Evolutionary conservation across 1,139 yeast genomes (phyloP).

Genomic region (Taphrina communis): DNA sequence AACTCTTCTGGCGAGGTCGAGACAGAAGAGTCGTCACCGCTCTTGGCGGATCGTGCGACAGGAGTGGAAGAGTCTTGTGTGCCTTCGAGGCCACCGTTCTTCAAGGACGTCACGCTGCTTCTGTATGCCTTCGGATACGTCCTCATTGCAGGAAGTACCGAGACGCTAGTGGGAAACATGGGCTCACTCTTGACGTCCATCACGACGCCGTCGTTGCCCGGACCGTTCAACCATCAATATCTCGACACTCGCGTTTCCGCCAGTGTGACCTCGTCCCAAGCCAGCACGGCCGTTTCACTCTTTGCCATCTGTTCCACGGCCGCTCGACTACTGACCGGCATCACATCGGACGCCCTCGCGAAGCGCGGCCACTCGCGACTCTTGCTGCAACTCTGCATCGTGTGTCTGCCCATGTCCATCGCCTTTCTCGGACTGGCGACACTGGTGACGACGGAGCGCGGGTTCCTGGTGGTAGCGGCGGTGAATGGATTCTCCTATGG

Average conservation of each 20-base stretch:
- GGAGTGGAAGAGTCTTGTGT: neutral
- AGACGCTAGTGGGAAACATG: slow-evolving; percentile 39
- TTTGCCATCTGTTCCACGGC: slow-evolving; percentile 34
- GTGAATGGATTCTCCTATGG: slow-evolving; percentile 34
- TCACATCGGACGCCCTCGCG: slow-evolving; percentile 24
- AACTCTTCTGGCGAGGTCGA: neutral
- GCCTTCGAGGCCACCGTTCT: slow-evolving; percentile 15
- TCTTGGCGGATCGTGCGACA: neutral
- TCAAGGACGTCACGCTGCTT: slow-evolving; percentile 25
- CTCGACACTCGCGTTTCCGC: neutral
- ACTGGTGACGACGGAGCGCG: neutral
- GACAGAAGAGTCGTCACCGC: neutral
- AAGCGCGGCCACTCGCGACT: slow-evolving; percentile 21
- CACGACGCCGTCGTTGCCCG: neutral
- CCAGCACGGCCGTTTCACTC: slow-evolving; percentile 34
- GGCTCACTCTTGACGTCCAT: slow-evolving; percentile 33
- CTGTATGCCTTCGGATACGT: slow-evolving; percentile 31
- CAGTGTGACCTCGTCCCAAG: neutral
- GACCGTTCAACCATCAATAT: neutral
- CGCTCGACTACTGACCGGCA: slow-evolving; percentile 25
- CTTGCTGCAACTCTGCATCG: slow-evolving; percentile 1
- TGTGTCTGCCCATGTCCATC: slow-evolving; percentile 9
- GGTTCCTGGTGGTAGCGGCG: slow-evolving; percentile 17
- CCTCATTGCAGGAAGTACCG: slow-evolving; percentile 33
- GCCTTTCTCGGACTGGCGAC: slow-evolving; percentile 16